These are phyloP conservation scores for Allium sativum DNA, from an alignment of 106 monocot species.

Conservation along the genomic window DNA sequence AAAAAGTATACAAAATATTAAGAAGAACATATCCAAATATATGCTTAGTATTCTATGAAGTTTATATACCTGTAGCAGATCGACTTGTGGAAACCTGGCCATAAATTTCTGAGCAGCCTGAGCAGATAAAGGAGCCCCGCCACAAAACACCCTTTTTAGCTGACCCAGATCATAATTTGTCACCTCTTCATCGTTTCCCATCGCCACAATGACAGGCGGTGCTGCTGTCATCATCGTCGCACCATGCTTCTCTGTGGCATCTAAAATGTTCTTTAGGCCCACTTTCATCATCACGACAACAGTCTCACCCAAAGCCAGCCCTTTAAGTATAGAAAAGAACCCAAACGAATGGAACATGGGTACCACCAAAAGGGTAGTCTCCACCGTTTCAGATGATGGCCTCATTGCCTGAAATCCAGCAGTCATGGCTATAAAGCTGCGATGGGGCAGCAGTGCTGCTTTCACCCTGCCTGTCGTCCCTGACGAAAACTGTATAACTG, in stretches of 20 bases:
- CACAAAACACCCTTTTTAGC: slow-evolving; percentile 25
- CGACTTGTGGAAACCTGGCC: slow-evolving; percentile 29
- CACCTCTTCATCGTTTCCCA: slow-evolving; percentile 29
- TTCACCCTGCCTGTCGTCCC: slow-evolving; percentile 69
- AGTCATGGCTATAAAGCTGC: slow-evolving; percentile 45
- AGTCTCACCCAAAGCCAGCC: no score
- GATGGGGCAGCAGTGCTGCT: slow-evolving; percentile 51
- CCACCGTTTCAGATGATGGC: neutral
- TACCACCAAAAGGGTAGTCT: slow-evolving; percentile 28
- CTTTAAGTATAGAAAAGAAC: slow-evolving; percentile 22
- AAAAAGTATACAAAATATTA: neutral
- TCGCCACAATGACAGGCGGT: slow-evolving; percentile 59
- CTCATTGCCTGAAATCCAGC: slow-evolving; percentile 13
- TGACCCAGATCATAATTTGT: slow-evolving; percentile 19
- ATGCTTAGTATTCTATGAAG: neutral
- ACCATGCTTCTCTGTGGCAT: slow-evolving; percentile 27
- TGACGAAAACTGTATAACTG: slow-evolving; percentile 61
- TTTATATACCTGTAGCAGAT: slow-evolving; percentile 30
- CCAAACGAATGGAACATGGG: slow-evolving; percentile 74
- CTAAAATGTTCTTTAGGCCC: no score
- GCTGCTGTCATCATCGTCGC: slow-evolving; percentile 31
- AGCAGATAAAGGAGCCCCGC: slow-evolving; percentile 51
- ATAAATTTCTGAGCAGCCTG: slow-evolving; percentile 28
- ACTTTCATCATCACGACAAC: no score
- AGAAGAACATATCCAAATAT: no score